phyloP scores from a whole-genome alignment of 2,329 filamentous ascomycete species.

The Sodiomyces alkalinus region DNA sequence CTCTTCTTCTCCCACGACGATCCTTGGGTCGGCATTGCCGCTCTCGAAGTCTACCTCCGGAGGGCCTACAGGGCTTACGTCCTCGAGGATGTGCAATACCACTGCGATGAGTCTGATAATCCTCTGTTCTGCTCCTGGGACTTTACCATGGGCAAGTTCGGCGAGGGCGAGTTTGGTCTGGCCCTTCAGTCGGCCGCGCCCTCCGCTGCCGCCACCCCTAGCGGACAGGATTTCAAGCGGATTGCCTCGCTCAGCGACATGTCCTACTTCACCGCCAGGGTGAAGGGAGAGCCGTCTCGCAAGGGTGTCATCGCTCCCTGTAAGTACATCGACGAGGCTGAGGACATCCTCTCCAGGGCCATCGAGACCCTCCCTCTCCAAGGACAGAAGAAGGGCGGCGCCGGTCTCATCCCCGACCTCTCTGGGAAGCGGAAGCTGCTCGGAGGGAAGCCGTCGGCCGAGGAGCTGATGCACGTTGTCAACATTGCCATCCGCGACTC shows the following conservation, averaged over 20 bases:
- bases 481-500: slow-evolving; percentile 86
- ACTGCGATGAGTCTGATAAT: slow-evolving; percentile 53
- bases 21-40: slow-evolving; percentile 84
- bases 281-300: slow-evolving; percentile 61
- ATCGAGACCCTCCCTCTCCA: slow-evolving; percentile 63
- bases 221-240: slow-evolving; percentile 51
- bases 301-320: slow-evolving; percentile 93
- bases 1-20: slow-evolving; percentile 93
- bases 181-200: slow-evolving; percentile 66
- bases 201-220: slow-evolving; percentile 68
- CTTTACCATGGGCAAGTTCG: slow-evolving; percentile 86
- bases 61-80: slow-evolving; percentile 94
- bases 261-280: slow-evolving; percentile 67
- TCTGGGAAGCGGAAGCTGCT: slow-evolving; percentile 54
- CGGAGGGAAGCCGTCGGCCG: slow-evolving; percentile 38
- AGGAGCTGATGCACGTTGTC: slow-evolving; percentile 80
- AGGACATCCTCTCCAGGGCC: slow-evolving; percentile 72
- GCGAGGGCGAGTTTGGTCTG: slow-evolving; percentile 77
- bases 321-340: slow-evolving; percentile 84
- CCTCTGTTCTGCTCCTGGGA: slow-evolving; percentile 85
- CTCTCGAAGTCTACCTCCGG: slow-evolving; percentile 90
- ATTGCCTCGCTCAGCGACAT: slow-evolving; percentile 94
- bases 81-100: slow-evolving; percentile 78
- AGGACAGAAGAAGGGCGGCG: slow-evolving; percentile 33
- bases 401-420: slow-evolving; percentile 55